Conservation (phyloP, 129 eudicot species). For the Tagetes patula region DNA sequence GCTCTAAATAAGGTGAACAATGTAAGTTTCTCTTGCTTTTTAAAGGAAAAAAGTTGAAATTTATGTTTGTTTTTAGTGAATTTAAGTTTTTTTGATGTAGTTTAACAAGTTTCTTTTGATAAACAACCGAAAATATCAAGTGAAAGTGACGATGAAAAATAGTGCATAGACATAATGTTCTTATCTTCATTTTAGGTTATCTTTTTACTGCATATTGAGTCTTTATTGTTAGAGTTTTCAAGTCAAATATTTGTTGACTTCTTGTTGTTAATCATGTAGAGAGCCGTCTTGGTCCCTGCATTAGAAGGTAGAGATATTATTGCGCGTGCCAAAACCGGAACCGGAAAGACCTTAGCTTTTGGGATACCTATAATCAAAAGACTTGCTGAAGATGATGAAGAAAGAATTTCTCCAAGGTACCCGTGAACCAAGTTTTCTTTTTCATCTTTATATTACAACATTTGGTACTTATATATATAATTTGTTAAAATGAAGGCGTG, state of each 20-base stretch:
- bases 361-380: constrained; percentile 89
- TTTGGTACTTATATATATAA: constrained; percentile 10
- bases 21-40: background rate
- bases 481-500: constrained; percentile 50
- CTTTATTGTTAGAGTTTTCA: background rate
- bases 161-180: background rate
- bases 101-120: constrained; percentile 5
- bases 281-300: constrained; percentile 94
- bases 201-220: background rate
- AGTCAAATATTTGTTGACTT: constrained; percentile 7
- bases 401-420: constrained; percentile 65
- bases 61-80: background rate
- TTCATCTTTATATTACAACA: background rate
- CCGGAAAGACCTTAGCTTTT: constrained; percentile 95
- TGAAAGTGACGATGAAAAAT: background rate
- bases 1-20: background rate
- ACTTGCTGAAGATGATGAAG: constrained; percentile 62
- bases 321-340: constrained; percentile 99
- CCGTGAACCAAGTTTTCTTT: background rate
- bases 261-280: constrained; percentile 44
- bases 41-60: background rate
- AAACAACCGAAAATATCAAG: constrained; percentile 1
- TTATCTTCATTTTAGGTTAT: background rate
- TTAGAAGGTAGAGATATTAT: constrained; percentile 88
- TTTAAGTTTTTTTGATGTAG: background rate